These are phyloP conservation scores for Basidiobolus heterosporus DNA, from an alignment of 371 early-diverging fungal genomes.

Conservation along the genomic window DNA sequence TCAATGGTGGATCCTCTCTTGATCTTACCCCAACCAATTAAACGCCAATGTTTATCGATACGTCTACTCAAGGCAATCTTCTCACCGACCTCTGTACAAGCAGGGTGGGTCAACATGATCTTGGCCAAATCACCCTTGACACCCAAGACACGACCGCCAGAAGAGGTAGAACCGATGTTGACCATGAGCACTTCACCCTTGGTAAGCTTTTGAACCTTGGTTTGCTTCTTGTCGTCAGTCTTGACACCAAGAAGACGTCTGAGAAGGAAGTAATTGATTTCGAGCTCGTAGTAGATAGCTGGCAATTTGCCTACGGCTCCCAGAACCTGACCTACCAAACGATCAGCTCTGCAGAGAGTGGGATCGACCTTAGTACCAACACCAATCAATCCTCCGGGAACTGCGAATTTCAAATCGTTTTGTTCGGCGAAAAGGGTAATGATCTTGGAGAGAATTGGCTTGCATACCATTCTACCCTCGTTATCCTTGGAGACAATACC, in stretches of 20 bases:
- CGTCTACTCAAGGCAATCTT: conserved; percentile 96
- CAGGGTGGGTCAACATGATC: conserved; percentile 86
- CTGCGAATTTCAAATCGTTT: conserved; percentile 91
- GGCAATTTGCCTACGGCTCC: conserved; percentile 94
- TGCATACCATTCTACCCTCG: conserved; percentile 74
- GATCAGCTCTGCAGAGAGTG: conserved; percentile 95
- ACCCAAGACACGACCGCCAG: conserved; percentile 87
- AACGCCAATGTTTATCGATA: conserved; percentile 98
- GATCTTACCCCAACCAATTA: conserved; percentile 97
- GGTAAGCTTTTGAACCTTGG: conserved; percentile 81
- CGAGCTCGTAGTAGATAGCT: conserved; percentile 87
- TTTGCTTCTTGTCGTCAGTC: conserved; percentile 91
- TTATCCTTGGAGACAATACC: conserved; percentile 90
- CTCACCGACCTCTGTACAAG: conserved; percentile 96
- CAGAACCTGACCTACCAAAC: conserved; percentile 97
- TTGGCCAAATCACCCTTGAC: conserved; percentile 89
- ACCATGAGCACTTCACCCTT: conserved; percentile 94
- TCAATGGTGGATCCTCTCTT: conserved; percentile 74
- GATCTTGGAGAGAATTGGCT: conserved; percentile 89
- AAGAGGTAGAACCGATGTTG: conserved; percentile 98
- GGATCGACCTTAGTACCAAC: conserved; percentile 99
- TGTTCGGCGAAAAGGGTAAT: conserved; percentile 86
- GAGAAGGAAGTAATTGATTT: conserved; percentile 94
- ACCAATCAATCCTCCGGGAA: conserved; percentile 99
- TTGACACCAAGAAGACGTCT: conserved; percentile 91